Base-by-base conservation (phyloP, 106 monocot species). In the Ottelia alismoides region DNA sequence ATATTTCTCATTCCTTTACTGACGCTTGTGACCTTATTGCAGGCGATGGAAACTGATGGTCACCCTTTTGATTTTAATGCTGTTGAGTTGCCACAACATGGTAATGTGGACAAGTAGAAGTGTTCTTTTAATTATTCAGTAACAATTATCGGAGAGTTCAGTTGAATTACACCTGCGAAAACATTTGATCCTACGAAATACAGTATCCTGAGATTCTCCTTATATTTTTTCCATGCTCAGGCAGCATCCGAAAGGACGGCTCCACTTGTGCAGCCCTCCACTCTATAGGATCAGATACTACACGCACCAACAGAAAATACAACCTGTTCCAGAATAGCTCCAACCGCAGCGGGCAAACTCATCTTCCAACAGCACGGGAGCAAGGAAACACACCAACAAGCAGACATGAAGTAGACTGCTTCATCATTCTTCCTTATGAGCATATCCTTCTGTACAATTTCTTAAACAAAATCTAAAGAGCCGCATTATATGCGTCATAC, bases 231-330 rank as follows among this genome's bases (percentile, higher is more conserved):
- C 22, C 46, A 84, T 88, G 68, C 1, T 53, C 52, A n/a, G n/a
- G n/a, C n/a, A n/a, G n/a, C 55, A 63, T 43, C 49, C 55, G 51
- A 31, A 72, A 51, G 55, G 78, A 88, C 40, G 84, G 56, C 9
- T 96, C 96, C 3, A 96, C 96, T 20, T 80, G 71, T n/a, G 96
- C 78, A 17, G 72, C 53, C 20, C 74, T 96, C 44, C 81, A 96
- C 58, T 96, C 96, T 25, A 70, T 96, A 40, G 96, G 96, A 20
- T 96, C 88, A 50, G 96, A 96, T 62, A 60, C 81, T 22, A 96
- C 96, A 25, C 85, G 85, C 45, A 96, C 96, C 23, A 55, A 54
- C 51, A 78, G 63, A 20, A 57, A 51, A 40, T 74, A 78, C 11
- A 74, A 84, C 25, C 58, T 47, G 26, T 31, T 59, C 27, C 76